Base-by-base conservation (phyloP, 495 filamentous ascomycete genomes). In the Rostrohypoxylon terebratum region DNA sequence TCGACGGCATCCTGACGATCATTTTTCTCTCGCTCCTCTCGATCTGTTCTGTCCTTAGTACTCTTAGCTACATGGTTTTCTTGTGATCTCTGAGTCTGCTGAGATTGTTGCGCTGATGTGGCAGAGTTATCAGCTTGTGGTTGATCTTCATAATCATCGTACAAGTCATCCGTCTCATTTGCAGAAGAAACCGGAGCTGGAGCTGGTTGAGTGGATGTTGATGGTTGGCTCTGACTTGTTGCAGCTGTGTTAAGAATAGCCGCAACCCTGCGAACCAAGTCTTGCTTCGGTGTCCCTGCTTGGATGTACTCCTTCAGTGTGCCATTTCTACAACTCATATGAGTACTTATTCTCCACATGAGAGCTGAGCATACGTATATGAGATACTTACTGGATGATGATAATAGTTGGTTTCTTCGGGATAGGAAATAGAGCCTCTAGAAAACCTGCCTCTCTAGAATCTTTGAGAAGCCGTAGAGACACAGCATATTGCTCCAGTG, bases 401-500 rank as follows among this genome's bases (percentile, higher is more conserved):
- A 97, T 85, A 1, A 96, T 78, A 4, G 92, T 89, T 0, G 95
- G 96, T 48, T 89, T 89, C 57, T 87, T 87, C 1, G 86, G 83
- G 7, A 97, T 79, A 0, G 92, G 92, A 73, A 91, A 97, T 75
- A 97, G 90, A 3, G 92, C 92, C 4, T 90, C 85, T 5, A 98
- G 83, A 71, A 91, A 96, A 2, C 87, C 88, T 13, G 93, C 93
- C 81, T 97, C 95, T 63, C 89, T 84, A 13, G 90, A 93, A 10
- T 89, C 91, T 18, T 89, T 87, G 21, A 81, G 79, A 11, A 98
- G 83, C 58, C 90, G 87, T 23, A 98, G 83, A 16, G 90, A 72
- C 20, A 98, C 83, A 11, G 92, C 86, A 60, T 87, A 83, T 16
- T 83, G 78, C 40, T 79, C 74, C 13, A 97, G 81, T 16, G 88